Evolutionary conservation across 2,329 filamentous ascomycete genomes (phyloP).

Genomic region (Trichoderma sp.): DNA sequence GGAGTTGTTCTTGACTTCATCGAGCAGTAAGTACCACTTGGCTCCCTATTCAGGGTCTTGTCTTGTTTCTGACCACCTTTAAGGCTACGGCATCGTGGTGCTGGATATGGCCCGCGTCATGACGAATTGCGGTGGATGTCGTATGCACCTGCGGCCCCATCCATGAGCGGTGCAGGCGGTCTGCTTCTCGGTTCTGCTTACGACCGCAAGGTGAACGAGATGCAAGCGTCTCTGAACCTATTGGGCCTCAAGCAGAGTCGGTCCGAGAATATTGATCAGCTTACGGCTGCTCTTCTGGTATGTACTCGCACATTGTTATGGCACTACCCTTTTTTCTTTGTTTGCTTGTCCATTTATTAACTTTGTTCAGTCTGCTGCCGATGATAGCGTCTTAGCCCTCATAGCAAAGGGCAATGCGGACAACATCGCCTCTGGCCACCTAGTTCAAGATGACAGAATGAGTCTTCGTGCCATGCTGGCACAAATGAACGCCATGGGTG

Average conservation of each 20-base stretch:
- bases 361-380: constrained; percentile 42
- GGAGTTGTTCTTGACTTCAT: constrained; percentile 73
- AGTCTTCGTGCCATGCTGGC: constrained; percentile 49
- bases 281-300: constrained; percentile 63
- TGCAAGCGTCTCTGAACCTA: constrained; percentile 65
- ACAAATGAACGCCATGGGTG: constrained; percentile 45
- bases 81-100: constrained; percentile 39
- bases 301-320: constrained; percentile 34
- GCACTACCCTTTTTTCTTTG: not conserved
- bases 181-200: constrained; percentile 36
- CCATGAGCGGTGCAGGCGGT: constrained; percentile 23
- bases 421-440: constrained; percentile 40
- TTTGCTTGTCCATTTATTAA: constrained; percentile 14
- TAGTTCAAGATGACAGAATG: constrained; percentile 42
- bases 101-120: constrained; percentile 36
- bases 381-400: constrained; percentile 43
- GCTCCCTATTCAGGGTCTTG: not conserved
- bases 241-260: constrained; percentile 52
- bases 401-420: constrained; percentile 48
- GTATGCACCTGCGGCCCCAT: constrained; percentile 27
- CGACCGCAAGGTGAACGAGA: constrained; percentile 54
- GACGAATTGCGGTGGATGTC: constrained; percentile 33
- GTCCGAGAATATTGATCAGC: constrained; percentile 48
- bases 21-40: constrained; percentile 46
- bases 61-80: constrained; percentile 9